Percentiles rank a stretch among this genome's conserved stretches.
These are phyloP conservation scores for Graphilbum fragrans DNA, from an alignment of 2,329 filamentous ascomycete genomes.

Conservation along the genomic window DNA sequence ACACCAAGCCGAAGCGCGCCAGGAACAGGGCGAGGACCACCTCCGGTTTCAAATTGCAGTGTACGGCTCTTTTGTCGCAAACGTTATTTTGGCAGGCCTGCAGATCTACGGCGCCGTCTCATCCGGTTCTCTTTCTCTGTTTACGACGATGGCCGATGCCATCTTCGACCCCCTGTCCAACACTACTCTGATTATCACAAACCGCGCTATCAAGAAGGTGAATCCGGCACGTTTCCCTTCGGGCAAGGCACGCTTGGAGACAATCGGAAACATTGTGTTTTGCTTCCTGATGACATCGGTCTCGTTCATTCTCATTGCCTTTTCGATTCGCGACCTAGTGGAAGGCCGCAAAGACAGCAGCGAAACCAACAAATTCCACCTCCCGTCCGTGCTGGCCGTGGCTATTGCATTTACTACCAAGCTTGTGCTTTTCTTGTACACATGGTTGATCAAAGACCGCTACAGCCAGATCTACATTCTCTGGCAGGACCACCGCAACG, in stretches of 20 bases:
- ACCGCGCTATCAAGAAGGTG: conserved; percentile 78
- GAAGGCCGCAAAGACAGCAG: conserved; percentile 27
- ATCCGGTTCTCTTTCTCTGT: conserved; percentile 84
- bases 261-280: conserved; percentile 89
- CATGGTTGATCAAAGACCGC: conserved; percentile 79
- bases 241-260: conserved; percentile 89
- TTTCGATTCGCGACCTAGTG: conserved; percentile 62
- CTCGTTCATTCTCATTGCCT: conserved; percentile 83
- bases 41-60: conserved; percentile 59
- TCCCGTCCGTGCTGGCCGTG: conserved; percentile 78
- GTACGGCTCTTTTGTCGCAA: conserved; percentile 63
- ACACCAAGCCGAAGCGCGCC: conserved; percentile 68
- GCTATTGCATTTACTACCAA: conserved; percentile 77
- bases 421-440: conserved; percentile 74
- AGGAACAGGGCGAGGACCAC: conserved; percentile 71
- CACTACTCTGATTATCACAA: conserved; percentile 72
- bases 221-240: conserved; percentile 80
- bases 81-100: conserved; percentile 63
- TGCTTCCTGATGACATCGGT: conserved; percentile 93
- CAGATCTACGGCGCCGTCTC: conserved; percentile 83
- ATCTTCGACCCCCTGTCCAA: conserved; percentile 90
- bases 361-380: conserved; percentile 54
- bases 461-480: conserved; percentile 87
- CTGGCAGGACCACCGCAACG: conserved; percentile 96
- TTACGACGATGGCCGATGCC: conserved; percentile 94